Base-by-base conservation (phyloP, 345 rosid genomes). In the Sapria himalayana region DNA sequence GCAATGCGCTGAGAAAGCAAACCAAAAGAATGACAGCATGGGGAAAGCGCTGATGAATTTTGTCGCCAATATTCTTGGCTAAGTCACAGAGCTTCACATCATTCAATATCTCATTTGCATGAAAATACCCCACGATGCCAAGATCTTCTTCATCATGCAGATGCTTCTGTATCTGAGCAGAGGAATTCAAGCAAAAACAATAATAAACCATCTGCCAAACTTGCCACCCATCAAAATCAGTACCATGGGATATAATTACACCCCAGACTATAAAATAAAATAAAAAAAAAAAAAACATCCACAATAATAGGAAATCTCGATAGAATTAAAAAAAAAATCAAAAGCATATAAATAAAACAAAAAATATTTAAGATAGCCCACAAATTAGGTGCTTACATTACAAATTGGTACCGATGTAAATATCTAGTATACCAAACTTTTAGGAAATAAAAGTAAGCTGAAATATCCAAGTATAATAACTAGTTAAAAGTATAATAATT, bases 21-120 rank as follows among this genome's bases (percentile, higher is more conserved):
- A 81, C 92, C 93, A 89, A 77, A 49, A 89, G 71, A 47, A 74
- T 29, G 4, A 79, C 68, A 12, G 86, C 71, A 10, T 70, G 81
- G 5, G 92, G 81, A 51, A 79, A 89, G 66, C 77, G 74, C 12
- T 78, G 92, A 51, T 56, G 73, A n/a, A 84, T 77, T 58, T 77
- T 84, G 52, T 89, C 92, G 7, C 78, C 99, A 47, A 89, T 72
- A 63, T 80, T 89, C 73, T 69, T 77, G 17, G 86, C 92, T 18
- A 91, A 58, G 25, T 53, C 64, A 48, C 73, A 67, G 16, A 84
- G 86, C 54, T 77, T 92, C 0, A 37, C 36, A 47, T 91, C 92
- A 57, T 79, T 79, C 15, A 62, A 67, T 67, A 91, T 74, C 71
- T 89, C 99, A 37, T 89, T 89, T 8, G 92, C 99, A 43, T 89